A percentile compares a stretch with the other conserved stretches of the same genome.
Conservation (phyloP, 176 grass and related monocot genomes). For the Saccharum officinarum region DNA sequence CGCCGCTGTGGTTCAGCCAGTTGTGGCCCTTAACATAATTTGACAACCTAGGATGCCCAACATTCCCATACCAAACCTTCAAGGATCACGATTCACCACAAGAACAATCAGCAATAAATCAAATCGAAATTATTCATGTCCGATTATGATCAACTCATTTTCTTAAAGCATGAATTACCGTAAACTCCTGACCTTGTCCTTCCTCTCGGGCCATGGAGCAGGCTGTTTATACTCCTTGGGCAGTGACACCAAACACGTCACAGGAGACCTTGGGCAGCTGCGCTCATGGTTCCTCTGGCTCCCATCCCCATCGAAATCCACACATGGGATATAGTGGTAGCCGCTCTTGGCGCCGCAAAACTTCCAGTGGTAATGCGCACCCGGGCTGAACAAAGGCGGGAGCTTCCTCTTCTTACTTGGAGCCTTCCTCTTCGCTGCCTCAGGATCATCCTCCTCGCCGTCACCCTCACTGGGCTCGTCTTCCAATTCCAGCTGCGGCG, state of each 20-base stretch:
- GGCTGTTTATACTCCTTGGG: slow-evolving; percentile 79
- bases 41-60: slow-evolving; percentile 74
- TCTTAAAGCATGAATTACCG: not conserved
- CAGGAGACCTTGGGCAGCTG: slow-evolving; percentile 71
- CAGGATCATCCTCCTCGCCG: slow-evolving; percentile 35
- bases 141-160: not conserved
- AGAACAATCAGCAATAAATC: slow-evolving; percentile 16
- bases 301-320: slow-evolving; percentile 81
- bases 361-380: slow-evolving; percentile 78
- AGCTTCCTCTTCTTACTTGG: slow-evolving; percentile 67
- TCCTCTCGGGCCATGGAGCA: slow-evolving; percentile 73
- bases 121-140: slow-evolving; percentile 1
- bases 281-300: slow-evolving; percentile 76
- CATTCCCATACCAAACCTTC: slow-evolving; percentile 82
- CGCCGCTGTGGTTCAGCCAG: slow-evolving; percentile 69
- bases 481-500: slow-evolving; percentile 41
- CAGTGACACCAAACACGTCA: slow-evolving; percentile 74
- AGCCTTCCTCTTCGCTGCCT: slow-evolving; percentile 42
- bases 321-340: slow-evolving; percentile 71
- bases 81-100: slow-evolving; percentile 19
- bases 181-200: slow-evolving; percentile 54
- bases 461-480: slow-evolving; percentile 40
- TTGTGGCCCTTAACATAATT: slow-evolving; percentile 63
- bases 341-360: slow-evolving; percentile 72
- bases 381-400: slow-evolving; percentile 69